Base-by-base conservation (phyloP, 208 protist genomes). In the Crithidia thermophila region DNA sequence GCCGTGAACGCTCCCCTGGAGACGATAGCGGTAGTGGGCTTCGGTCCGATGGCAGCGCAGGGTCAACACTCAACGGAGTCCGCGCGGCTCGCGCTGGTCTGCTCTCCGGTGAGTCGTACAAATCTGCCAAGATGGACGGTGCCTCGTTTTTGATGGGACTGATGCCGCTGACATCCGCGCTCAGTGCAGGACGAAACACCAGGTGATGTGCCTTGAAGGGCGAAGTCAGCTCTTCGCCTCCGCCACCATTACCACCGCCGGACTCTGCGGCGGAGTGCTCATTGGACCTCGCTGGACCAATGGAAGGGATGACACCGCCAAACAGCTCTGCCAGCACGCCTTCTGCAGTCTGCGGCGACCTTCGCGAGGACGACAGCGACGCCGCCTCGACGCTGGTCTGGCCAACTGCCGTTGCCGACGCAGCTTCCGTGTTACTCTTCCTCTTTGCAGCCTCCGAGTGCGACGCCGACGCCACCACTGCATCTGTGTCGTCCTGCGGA, bases 101-200 rank as follows among this genome's bases (percentile, higher is more conserved):
- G 9, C 2, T 39, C 20, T 56, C 58, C 25, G 65, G 65, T 27
- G 70, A 62, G 28, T 65, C 61, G 65, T 80, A 84, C 20, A 80
- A 57, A 4, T 81, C 80, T 13, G 45, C 67, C 0, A 85, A 39
- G 13, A 81, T 52, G 8, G 80, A 85, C 14, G 70, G 40, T 18
- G 64, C 61, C 27, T 85, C 79, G 16, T 67, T 76, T n/a, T 72
- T 68, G 34, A 85, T 81, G 31, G 74, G 51, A 49, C 79, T 88
- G 61, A 88, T 80, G 36, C 59, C 60, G 34, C 75, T 88, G 20
- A 85, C 63, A 27, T 84, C 80, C 0, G 68, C 31, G 9, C 67
- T 62, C 10, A 72, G 28, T 7, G 53, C 60, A 0, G 59, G 64
- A 20, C 65, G 53, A 18, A 70, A 6, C 4, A 66, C 46, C 9